A percentile compares a stretch with the other conserved stretches of the same genome.
These are phyloP conservation scores for Ensete glaucum DNA, from an alignment of 176 grass and related monocot species.

Conservation along the genomic window DNA sequence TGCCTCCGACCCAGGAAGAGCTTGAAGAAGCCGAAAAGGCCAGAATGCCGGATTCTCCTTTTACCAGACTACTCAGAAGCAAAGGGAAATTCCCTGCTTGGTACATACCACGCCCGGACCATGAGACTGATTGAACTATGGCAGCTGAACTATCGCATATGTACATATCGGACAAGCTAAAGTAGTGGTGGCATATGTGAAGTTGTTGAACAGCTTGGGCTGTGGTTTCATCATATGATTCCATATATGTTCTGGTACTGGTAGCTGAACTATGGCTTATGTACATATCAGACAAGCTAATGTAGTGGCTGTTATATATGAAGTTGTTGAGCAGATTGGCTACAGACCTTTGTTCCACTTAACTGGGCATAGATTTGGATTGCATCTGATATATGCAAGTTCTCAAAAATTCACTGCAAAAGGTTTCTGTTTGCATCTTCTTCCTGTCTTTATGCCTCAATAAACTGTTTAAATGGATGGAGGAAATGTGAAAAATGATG, in stretches of 20 bases:
- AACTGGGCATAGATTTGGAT: not conserved
- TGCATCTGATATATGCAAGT: not conserved
- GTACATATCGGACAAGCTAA: not conserved
- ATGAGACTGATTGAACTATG: constrained; percentile 14
- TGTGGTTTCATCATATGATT: too few species aligned
- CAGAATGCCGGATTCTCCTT: constrained; percentile 57
- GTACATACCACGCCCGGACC: constrained; percentile 31
- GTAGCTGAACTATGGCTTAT: too few species aligned
- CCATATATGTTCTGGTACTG: too few species aligned
- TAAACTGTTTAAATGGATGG: too few species aligned
- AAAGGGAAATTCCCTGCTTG: constrained; percentile 59
- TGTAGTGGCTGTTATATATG: not conserved
- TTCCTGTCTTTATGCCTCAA: not conserved
- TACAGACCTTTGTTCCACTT: not conserved
- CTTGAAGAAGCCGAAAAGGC: constrained; percentile 54
- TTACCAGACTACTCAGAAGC: constrained; percentile 55
- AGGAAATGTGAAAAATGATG: too few species aligned
- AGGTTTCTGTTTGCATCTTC: not conserved
- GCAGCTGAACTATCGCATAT: not conserved
- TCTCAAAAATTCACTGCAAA: not conserved
- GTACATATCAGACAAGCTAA: not conserved
- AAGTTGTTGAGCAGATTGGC: not conserved
- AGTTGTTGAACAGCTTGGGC: too few species aligned
- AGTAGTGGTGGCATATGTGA: too few species aligned
- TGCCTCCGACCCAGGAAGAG: constrained; percentile 62